Percentiles rank a stretch among this genome's conserved stretches.
Evolutionary conservation across 192 early-diverging fungal species (phyloP).

Genomic region (Coemansia interrupta): DNA sequence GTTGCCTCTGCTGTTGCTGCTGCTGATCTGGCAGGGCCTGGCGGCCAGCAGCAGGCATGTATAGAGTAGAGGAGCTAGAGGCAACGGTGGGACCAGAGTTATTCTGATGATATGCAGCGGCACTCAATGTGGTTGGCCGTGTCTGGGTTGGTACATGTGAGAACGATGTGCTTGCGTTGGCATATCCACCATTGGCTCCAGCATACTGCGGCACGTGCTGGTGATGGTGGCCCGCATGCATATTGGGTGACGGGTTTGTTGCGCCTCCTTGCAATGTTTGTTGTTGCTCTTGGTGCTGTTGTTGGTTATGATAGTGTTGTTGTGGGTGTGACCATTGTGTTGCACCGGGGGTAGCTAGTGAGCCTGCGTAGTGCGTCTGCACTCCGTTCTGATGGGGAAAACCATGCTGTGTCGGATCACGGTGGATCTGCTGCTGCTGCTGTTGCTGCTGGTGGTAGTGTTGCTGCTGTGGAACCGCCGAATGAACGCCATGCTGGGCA

Average conservation of each 20-base stretch:
- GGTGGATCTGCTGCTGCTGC: not conserved
- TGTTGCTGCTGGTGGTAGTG: slow-evolving; percentile 5
- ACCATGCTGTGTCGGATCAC: no score
- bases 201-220: no score
- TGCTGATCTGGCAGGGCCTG: not conserved
- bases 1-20: slow-evolving; percentile 23
- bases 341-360: not conserved
- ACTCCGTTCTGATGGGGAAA: no score
- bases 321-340: slow-evolving; percentile 4
- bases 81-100: not conserved
- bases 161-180: no score
- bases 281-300: slow-evolving; percentile 5
- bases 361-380: not conserved
- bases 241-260: no score
- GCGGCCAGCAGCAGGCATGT: slow-evolving; percentile 1
- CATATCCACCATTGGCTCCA: no score
- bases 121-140: no score
- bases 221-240: no score
- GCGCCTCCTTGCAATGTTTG: not conserved
- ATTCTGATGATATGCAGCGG: no score
- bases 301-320: slow-evolving; percentile 3
- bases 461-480: not conserved
- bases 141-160: no score
- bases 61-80: slow-evolving; percentile 5
- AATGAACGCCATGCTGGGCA: no score